phyloP scores from a whole-genome alignment of 202 grass and related monocot genomes.

The Hordeum pubiflorum region DNA sequence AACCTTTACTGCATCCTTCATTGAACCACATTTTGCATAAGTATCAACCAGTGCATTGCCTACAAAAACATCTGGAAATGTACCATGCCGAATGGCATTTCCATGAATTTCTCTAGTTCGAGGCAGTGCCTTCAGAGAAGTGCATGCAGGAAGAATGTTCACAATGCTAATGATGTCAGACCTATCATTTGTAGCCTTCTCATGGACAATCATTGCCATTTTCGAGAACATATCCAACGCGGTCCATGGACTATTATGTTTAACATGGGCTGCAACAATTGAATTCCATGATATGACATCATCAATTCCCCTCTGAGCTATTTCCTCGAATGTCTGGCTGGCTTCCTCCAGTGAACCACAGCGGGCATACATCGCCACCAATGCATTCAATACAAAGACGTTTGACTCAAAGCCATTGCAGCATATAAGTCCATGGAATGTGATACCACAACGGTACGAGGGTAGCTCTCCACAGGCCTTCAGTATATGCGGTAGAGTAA shows the following conservation, averaged over 20 bases:
- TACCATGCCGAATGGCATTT: conserved; percentile 52
- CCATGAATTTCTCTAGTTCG: conserved; percentile 68
- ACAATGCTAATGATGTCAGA: conserved; percentile 71
- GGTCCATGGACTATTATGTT: conserved; percentile 25
- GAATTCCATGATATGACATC: conserved; percentile 86
- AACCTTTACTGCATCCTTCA: conserved; percentile 58
- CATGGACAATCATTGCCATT: conserved; percentile 38
- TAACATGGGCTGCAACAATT: conserved; percentile 53
- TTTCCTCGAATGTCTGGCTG: conserved; percentile 52
- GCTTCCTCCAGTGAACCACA: conserved; percentile 54
- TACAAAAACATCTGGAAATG: conserved; percentile 60
- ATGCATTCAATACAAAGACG: conserved; percentile 59
- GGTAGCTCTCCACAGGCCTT: conserved; percentile 67
- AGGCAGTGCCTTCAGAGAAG: conserved; percentile 45
- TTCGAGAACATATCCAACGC: conserved; percentile 52
- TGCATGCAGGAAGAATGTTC: conserved; percentile 72
- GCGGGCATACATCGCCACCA: conserved; percentile 59
- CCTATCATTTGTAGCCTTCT: conserved; percentile 40
- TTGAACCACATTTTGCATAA: conserved; percentile 65
- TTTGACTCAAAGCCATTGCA: conserved; percentile 58
- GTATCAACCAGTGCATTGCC: conserved; percentile 53
- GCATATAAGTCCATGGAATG: conserved; percentile 54
- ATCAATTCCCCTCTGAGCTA: conserved; percentile 53
- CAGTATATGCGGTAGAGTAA: conserved; percentile 54
- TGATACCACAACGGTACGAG: conserved; percentile 48